Evolutionary conservation across 2,329 filamentous ascomycete species (phyloP).

Genomic region (Ceratocystis cacaofunesta): DNA sequence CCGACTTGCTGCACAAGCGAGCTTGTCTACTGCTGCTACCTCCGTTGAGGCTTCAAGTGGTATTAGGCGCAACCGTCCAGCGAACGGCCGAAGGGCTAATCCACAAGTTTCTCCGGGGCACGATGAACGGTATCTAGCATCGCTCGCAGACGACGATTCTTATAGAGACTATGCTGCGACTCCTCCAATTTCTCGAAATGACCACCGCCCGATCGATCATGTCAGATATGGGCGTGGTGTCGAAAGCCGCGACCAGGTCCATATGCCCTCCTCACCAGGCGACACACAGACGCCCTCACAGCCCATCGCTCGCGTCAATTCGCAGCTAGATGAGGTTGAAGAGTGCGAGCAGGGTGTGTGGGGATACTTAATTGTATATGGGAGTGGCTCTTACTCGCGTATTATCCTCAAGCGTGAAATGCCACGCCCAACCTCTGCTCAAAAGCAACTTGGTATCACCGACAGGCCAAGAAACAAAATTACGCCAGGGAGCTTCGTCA

Average conservation of each 20-base stretch:
- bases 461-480: constrained; percentile 27
- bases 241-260: constrained; percentile 6
- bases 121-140: background rate
- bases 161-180: constrained; percentile 2
- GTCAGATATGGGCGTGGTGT: background rate
- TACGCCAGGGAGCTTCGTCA: constrained; percentile 10
- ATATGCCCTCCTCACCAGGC: background rate
- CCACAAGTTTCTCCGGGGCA: background rate
- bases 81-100: background rate
- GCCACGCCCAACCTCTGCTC: constrained; percentile 32
- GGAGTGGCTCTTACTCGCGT: constrained; percentile 51
- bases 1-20: background rate
- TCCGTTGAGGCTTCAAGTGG: background rate
- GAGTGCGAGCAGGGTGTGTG: constrained; percentile 77
- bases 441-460: constrained; percentile 24
- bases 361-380: constrained; percentile 82
- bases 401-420: constrained; percentile 60
- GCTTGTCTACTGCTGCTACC: background rate
- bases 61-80: background rate
- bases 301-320: constrained; percentile 28
- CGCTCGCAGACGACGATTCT: background rate
- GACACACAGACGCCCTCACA: constrained; percentile 16
- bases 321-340: constrained; percentile 53
- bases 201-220: background rate
- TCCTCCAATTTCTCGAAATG: background rate